Percentiles rank a stretch among this genome's conserved stretches.
Conservation (phyloP, 2,329 filamentous ascomycete genomes). For the Elsinoe necatrix region DNA sequence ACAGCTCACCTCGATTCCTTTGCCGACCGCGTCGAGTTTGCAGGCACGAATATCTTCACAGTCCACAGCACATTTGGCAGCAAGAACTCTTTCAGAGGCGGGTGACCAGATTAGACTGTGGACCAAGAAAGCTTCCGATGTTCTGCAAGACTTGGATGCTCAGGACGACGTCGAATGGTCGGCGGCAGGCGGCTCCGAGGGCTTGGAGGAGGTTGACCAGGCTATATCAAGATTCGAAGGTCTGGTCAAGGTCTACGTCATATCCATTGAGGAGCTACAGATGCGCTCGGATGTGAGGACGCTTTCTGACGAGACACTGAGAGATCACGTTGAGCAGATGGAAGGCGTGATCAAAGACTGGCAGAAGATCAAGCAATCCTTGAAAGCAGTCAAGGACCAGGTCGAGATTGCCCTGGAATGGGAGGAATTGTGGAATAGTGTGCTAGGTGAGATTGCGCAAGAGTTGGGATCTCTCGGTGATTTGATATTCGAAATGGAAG, state of each 20-base stretch:
- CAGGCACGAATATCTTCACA: constrained; percentile 78
- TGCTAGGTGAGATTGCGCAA: constrained; percentile 83
- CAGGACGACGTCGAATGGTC: constrained; percentile 98
- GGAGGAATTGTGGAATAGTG: constrained; percentile 93
- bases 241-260: constrained; percentile 84
- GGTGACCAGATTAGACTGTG: constrained; percentile 89
- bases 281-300: constrained; percentile 63
- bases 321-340: constrained; percentile 75
- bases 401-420: constrained; percentile 98
- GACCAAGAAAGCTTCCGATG: constrained; percentile 86
- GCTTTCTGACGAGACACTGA: constrained; percentile 64
- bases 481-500: constrained; percentile 95
- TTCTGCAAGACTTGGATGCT: constrained; percentile 79
- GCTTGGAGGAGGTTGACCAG: constrained; percentile 57
- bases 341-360: constrained; percentile 78
- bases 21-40: constrained; percentile 77
- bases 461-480: constrained; percentile 74
- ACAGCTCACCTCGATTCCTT: constrained; percentile 79
- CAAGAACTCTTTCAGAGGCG: constrained; percentile 73
- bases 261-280: constrained; percentile 88
- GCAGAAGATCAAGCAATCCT: constrained; percentile 67
- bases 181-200: constrained; percentile 76
- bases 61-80: constrained; percentile 73
- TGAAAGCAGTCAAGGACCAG: constrained; percentile 75
- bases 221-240: constrained; percentile 78